These are phyloP conservation scores for Arthrobotrys iridis DNA, from an alignment of 2,329 filamentous ascomycete genomes.

Conservation along the genomic window DNA sequence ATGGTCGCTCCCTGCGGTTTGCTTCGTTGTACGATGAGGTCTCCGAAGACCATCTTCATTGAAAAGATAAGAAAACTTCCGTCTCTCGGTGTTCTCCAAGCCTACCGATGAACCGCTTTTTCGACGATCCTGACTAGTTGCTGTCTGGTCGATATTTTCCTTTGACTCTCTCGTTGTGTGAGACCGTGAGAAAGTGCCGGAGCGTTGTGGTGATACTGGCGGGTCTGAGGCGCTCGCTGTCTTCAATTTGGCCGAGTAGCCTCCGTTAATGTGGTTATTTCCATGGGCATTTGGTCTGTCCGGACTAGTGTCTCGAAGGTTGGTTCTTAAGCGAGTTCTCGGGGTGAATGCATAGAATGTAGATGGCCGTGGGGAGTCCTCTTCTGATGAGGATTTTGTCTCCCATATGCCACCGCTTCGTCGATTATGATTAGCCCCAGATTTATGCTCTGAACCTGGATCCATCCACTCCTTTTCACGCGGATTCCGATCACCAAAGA, in stretches of 20 bases:
- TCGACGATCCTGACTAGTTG: slow-evolving; percentile 22
- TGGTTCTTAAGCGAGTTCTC: slow-evolving; percentile 33
- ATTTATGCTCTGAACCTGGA: slow-evolving; percentile 11
- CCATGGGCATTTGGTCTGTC: slow-evolving; percentile 21
- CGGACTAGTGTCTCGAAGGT: slow-evolving; percentile 37
- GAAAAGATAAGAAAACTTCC: slow-evolving; percentile 49
- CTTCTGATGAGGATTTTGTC: slow-evolving; percentile 43
- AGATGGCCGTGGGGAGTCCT: slow-evolving; percentile 26
- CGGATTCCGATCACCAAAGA: slow-evolving; percentile 48
- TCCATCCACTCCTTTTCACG: slow-evolving; percentile 53
- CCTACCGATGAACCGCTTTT: slow-evolving; percentile 32
- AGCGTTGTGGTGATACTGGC: slow-evolving; percentile 28
- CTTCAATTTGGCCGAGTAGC: background rate
- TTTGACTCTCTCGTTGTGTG: slow-evolving; percentile 20
- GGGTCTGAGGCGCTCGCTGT: slow-evolving; percentile 20
- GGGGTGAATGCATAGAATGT: slow-evolving; percentile 51
- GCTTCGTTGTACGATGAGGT: slow-evolving; percentile 30
- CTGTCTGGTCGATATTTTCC: slow-evolving; percentile 9
- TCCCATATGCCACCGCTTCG: slow-evolving; percentile 32
- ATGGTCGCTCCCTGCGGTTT: slow-evolving; percentile 27
- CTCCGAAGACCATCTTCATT: slow-evolving; percentile 45
- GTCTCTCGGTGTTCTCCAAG: slow-evolving; percentile 33
- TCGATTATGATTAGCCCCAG: slow-evolving; percentile 15
- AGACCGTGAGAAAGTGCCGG: slow-evolving; percentile 16
- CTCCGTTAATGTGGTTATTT: background rate